Evolutionary conservation across 768 basidiomycete genomes (phyloP).

Genomic region (Pholiota conissans): DNA sequence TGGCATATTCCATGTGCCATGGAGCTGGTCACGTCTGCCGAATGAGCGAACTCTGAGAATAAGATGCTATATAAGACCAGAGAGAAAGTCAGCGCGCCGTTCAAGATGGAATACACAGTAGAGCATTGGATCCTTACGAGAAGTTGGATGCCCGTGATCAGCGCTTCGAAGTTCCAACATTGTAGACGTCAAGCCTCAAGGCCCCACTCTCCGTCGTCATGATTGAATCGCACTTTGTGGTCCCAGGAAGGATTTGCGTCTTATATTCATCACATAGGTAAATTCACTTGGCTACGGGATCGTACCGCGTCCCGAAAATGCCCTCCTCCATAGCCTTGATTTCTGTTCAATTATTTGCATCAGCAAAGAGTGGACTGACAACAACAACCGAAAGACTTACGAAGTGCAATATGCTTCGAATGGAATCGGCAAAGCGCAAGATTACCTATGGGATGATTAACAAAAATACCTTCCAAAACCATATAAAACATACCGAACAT

Average conservation of each 20-base stretch:
- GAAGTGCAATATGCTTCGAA: slow-evolving; percentile 66
- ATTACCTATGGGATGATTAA: slow-evolving; percentile 44
- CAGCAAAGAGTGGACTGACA: background rate
- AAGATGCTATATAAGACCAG: background rate
- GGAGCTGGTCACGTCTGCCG: background rate
- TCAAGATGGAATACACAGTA: too few relatives aligned
- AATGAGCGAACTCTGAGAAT: too few relatives aligned
- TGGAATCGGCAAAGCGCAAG: slow-evolving; percentile 64
- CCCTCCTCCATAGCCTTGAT: slow-evolving; percentile 66
- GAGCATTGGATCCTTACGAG: background rate
- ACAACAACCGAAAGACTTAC: slow-evolving; percentile 37
- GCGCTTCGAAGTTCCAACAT: background rate
- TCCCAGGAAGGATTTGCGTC: too few relatives aligned
- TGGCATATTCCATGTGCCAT: background rate
- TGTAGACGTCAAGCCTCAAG: background rate
- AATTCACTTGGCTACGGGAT: background rate
- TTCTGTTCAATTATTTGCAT: slow-evolving; percentile 36
- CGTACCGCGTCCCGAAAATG: slow-evolving; percentile 10
- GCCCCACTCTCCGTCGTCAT: too few relatives aligned
- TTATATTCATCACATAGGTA: too few relatives aligned
- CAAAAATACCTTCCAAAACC: too few relatives aligned
- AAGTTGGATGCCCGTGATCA: background rate
- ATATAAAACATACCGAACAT: slow-evolving; percentile 42
- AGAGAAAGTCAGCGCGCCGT: background rate
- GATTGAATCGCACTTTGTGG: too few relatives aligned